Evolutionary conservation across 192 early-diverging fungal genomes (phyloP), one percentile per base, ranked within the genome.

Genomic region (Lobosporangium transversale): DNA sequence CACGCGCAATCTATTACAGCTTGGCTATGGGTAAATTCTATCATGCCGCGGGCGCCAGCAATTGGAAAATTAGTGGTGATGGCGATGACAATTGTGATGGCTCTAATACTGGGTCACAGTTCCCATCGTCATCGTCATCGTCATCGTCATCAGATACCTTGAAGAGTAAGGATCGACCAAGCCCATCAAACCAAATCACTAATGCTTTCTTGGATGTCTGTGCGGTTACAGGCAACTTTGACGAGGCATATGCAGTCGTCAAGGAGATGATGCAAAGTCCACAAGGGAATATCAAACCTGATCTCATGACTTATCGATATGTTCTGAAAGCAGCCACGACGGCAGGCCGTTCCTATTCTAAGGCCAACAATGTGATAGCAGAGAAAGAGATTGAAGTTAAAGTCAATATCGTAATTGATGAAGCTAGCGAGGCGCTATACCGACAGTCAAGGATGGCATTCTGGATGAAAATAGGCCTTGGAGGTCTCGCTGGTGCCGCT

Each of bases 141-240:
- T 40, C 37, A 14, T 24, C 24, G 4, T 23, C 18, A 0, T 26
- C 33, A n/a, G 53, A 18, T 1, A 24, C 42, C 3, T 17, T 12
- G 8, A 4, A 32, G 0, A 27, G 1, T 31, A 21, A 31, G 15
- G 5, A 15, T 44, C 62, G 3, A 29, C 30, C 2, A 12, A 44
- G 24, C 10, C 64, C 58, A 11, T 67, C 73, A 10, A 47, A 58
- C 1, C 32, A 53, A 14, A 65, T 76, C 23, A 62, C 59, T 5
- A 76, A 76, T 29, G 65, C 73, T 9, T 76, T 67, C 33, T 31
- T 76, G 36, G 27, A 76, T 33, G 65, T 76, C 21, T 76, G 73
- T 37, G 63, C 63, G 0, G 47, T 62, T 10, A 48, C 73, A 15
- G 73, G 73, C 0, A 58, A 76, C 11, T 76, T 76, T 61, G 59